Evolutionary conservation across 768 basidiomycete species (phyloP).

Genomic region (Termitomyces sp.): DNA sequence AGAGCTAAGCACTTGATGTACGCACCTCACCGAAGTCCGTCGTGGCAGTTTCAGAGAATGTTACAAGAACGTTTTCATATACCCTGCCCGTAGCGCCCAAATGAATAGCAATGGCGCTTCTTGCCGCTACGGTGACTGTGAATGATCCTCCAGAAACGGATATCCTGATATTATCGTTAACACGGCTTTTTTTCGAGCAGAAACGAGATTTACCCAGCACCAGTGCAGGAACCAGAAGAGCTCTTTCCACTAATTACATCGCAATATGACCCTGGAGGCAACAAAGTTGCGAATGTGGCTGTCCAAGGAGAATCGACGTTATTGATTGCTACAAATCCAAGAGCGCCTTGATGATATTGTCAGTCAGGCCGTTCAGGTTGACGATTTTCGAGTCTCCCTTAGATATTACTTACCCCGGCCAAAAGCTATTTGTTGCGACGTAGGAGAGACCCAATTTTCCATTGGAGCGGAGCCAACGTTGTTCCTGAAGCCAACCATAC

Average conservation of each 20-base stretch:
- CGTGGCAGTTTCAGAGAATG: constrained; percentile 51
- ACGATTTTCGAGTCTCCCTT: not conserved
- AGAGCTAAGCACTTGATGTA: not conserved
- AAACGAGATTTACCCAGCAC: constrained; percentile 37
- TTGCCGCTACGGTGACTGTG: constrained; percentile 44
- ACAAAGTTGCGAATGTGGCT: constrained; percentile 50
- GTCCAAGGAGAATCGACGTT: constrained; percentile 57
- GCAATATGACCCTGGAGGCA: constrained; percentile 60
- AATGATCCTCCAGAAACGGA: constrained; percentile 49
- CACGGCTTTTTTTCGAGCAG: not conserved
- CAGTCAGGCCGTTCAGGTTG: not conserved
- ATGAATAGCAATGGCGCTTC: constrained; percentile 56
- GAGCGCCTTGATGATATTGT: constrained; percentile 35
- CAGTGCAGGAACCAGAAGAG: constrained; percentile 42
- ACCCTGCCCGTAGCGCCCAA: constrained; percentile 33
- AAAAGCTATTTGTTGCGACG: constrained; percentile 61
- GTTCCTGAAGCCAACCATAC: constrained; percentile 67
- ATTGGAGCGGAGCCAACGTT: constrained; percentile 48
- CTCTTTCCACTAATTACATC: constrained; percentile 55
- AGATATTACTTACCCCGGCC: constrained; percentile 47
- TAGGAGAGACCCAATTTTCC: constrained; percentile 56
- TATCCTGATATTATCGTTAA: constrained; percentile 29
- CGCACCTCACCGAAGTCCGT: constrained; percentile 55
- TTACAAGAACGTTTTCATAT: constrained; percentile 33
- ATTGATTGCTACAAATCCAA: constrained; percentile 67